Evolutionary conservation across 139 green algal genomes (phyloP).

Genomic region (Zygnema cylindricum): DNA sequence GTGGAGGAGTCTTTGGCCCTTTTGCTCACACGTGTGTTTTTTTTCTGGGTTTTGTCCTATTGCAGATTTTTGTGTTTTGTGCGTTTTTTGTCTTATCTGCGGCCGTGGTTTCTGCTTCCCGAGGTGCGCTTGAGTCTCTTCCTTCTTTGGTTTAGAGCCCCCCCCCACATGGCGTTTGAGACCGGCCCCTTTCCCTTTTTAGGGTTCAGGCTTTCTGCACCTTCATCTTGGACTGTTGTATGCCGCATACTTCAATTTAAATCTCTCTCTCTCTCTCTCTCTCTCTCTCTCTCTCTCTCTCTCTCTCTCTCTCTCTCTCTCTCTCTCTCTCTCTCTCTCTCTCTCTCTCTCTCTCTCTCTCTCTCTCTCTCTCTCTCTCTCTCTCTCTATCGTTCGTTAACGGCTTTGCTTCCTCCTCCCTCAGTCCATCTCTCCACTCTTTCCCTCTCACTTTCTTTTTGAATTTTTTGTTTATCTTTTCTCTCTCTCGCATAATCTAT

Average conservation of each 20-base stretch:
- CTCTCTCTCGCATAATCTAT: background rate
- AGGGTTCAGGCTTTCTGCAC: background rate
- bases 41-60: background rate
- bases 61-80: background rate
- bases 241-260: background rate
- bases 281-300: background rate
- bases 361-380: background rate
- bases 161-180: too few relatives aligned
- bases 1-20: too few relatives aligned
- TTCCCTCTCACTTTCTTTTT: background rate
- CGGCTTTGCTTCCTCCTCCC: background rate
- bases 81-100: background rate
- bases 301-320: slow-evolving; percentile 2
- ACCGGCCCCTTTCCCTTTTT: too few relatives aligned
- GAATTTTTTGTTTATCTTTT: background rate
- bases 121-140: slow-evolving; percentile 15
- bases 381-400: background rate
- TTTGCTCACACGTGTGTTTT: too few relatives aligned
- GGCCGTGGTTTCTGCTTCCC: background rate
- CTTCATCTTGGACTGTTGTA: background rate
- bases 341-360: background rate
- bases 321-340: slow-evolving; percentile 14
- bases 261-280: background rate
- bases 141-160: background rate
- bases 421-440: background rate